Conservation (phyloP, 805 yeast species). For the Zygoascus tannicola region DNA sequence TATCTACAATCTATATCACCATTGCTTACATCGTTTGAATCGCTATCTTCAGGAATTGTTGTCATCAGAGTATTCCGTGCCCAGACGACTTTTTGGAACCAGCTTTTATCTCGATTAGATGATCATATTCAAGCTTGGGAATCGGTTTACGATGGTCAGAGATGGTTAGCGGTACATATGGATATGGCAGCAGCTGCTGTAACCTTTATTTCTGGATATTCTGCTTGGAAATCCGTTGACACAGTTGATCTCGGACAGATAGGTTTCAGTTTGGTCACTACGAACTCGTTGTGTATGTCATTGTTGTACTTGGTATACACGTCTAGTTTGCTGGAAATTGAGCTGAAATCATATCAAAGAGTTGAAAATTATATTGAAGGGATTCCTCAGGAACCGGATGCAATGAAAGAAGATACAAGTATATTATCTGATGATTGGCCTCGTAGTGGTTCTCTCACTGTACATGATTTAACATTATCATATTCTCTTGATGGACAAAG, state of each 20-base stretch:
- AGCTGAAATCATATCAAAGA: slow-evolving; percentile 62
- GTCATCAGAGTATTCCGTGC: not conserved
- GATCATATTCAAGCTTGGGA: not conserved
- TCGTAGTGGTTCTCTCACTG: not conserved
- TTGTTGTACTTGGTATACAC: slow-evolving; percentile 70
- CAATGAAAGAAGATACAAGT: not conserved
- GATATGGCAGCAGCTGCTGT: not conserved
- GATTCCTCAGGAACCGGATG: slow-evolving; percentile 42
- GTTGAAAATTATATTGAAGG: slow-evolving; percentile 48
- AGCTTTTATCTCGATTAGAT: not conserved
- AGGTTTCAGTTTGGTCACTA: not conserved
- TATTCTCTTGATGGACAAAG: not conserved
- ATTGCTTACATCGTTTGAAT: not conserved
- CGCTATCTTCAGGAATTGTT: not conserved
- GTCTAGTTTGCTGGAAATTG: slow-evolving; percentile 61
- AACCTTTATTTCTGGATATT: not conserved
- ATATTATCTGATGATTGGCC: not conserved
- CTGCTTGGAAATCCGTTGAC: not conserved
- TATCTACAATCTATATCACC: not conserved
- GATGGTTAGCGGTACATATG: not conserved
- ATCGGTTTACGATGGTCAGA: not conserved
- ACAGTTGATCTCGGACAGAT: not conserved
- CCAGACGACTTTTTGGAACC: not conserved
- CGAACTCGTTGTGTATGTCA: slow-evolving; percentile 17
- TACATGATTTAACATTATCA: not conserved